Percentiles rank a stretch among this genome's conserved stretches.
Conservation (phyloP, 2,329 filamentous ascomycete genomes). For the Botryotinia convoluta region DNA sequence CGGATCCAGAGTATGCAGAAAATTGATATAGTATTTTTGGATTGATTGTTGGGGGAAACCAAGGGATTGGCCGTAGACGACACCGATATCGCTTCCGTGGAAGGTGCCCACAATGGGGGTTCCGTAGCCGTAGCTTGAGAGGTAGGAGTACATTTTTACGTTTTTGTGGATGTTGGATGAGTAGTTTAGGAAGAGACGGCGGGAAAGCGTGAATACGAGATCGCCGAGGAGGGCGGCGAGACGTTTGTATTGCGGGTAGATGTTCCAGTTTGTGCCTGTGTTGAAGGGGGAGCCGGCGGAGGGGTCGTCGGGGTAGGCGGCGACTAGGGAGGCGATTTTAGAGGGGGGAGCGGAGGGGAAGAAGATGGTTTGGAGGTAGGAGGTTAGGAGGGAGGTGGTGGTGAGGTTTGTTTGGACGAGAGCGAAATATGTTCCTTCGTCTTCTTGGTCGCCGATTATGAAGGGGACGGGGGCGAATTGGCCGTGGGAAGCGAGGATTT, state of each 20-base stretch:
- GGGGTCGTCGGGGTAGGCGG: constrained; percentile 53
- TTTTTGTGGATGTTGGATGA: constrained; percentile 53
- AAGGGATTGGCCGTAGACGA: constrained; percentile 53
- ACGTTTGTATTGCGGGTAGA: constrained; percentile 75
- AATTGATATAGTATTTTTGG: constrained; percentile 69
- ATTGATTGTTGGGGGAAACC: constrained; percentile 47
- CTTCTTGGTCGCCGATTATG: constrained; percentile 73
- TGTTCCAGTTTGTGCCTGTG: constrained; percentile 64
- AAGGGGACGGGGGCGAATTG: constrained; percentile 59
- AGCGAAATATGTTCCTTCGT: constrained; percentile 73
- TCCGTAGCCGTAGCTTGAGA: constrained; percentile 67
- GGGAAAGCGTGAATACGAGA: constrained; percentile 67
- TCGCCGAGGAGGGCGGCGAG: constrained; percentile 75
- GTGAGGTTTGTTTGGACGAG: constrained; percentile 67
- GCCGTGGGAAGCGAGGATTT: constrained; percentile 52
- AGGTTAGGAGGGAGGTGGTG: constrained; percentile 53
- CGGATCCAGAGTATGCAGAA: constrained; percentile 68
- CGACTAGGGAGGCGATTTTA: constrained; percentile 22
- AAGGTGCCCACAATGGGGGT: constrained; percentile 72
- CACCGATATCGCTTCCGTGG: constrained; percentile 66
- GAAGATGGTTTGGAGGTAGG: constrained; percentile 59
- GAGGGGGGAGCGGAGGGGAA: constrained; percentile 51
- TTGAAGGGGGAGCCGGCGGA: constrained; percentile 65
- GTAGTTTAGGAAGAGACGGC: constrained; percentile 59
- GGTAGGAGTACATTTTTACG: constrained; percentile 66